These are phyloP conservation scores for Pythium vanterpoolii DNA, from an alignment of 352 stramenopile species.

Conservation along the genomic window DNA sequence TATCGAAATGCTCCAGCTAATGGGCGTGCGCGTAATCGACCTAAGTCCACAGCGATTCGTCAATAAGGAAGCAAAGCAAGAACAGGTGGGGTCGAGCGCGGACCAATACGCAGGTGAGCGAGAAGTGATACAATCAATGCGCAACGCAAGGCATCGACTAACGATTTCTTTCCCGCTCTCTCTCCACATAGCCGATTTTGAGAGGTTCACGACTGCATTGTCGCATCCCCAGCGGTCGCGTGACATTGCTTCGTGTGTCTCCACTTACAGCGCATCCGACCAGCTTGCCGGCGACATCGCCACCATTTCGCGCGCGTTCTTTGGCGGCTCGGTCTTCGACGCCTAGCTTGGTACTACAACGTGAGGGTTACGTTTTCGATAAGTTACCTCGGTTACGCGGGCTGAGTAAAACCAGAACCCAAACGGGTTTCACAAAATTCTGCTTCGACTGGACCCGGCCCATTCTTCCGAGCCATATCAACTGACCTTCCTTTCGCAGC, in stretches of 20 bases:
- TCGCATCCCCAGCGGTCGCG: background rate
- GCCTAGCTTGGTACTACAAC: background rate
- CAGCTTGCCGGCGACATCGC: conserved; percentile 16
- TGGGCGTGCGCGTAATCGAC: conserved; percentile 15
- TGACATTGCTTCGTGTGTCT: background rate
- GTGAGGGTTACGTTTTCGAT: conserved; percentile 6
- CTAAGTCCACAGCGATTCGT: background rate
- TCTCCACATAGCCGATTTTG: background rate
- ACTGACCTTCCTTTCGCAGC: background rate
- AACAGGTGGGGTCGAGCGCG: too few relatives aligned
- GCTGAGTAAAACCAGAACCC: too few relatives aligned
- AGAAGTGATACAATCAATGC: too few relatives aligned
- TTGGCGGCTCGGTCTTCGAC: conserved; percentile 1
- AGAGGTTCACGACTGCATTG: background rate
- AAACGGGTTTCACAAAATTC: too few relatives aligned
- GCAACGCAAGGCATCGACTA: too few relatives aligned
- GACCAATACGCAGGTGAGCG: conserved; percentile 5
- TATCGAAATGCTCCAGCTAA: conserved; percentile 11
- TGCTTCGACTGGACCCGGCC: too few relatives aligned
- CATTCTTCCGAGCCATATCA: background rate
- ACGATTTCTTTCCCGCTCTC: too few relatives aligned
- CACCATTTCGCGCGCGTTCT: conserved; percentile 14
- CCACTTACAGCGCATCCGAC: conserved; percentile 2
- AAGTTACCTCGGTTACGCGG: conserved; percentile 13
- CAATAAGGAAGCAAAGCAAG: too few relatives aligned